These are phyloP conservation scores for Yamadazyma scolyti DNA, from an alignment of 805 yeast species.

Conservation along the genomic window DNA sequence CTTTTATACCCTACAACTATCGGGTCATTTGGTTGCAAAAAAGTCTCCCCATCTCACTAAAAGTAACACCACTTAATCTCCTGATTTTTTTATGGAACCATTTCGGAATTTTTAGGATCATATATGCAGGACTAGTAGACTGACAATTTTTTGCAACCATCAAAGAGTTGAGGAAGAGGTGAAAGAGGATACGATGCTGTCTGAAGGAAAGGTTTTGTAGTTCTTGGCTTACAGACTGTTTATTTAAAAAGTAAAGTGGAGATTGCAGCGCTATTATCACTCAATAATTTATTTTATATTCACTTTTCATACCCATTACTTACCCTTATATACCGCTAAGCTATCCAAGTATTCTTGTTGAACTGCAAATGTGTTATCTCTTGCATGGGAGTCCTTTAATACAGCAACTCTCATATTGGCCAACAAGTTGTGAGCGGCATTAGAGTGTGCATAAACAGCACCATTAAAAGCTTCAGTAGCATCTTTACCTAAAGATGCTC, in stretches of 20 bases:
- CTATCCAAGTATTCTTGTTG: slow-evolving; percentile 46
- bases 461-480: slow-evolving; percentile 84
- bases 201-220: background rate
- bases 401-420: slow-evolving; percentile 84
- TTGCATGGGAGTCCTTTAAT: slow-evolving; percentile 62
- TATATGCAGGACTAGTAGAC: no score
- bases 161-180: no score
- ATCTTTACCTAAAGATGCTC: slow-evolving; percentile 74
- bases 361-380: slow-evolving; percentile 47
- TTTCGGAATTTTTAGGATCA: no score
- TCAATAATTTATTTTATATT: no score
- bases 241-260: background rate
- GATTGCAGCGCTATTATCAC: background rate
- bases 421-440: slow-evolving; percentile 79
- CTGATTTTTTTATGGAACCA: no score
- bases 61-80: no score
- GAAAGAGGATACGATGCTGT: no score
- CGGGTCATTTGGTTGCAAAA: no score
- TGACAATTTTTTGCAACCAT: no score
- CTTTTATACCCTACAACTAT: no score
- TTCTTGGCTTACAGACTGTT: background rate
- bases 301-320: no score
- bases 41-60: no score
- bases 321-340: slow-evolving; percentile 12
- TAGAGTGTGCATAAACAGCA: slow-evolving; percentile 80